Conservation (phyloP, 2,329 filamentous ascomycete species). For the Scedosporium dehoogii region DNA sequence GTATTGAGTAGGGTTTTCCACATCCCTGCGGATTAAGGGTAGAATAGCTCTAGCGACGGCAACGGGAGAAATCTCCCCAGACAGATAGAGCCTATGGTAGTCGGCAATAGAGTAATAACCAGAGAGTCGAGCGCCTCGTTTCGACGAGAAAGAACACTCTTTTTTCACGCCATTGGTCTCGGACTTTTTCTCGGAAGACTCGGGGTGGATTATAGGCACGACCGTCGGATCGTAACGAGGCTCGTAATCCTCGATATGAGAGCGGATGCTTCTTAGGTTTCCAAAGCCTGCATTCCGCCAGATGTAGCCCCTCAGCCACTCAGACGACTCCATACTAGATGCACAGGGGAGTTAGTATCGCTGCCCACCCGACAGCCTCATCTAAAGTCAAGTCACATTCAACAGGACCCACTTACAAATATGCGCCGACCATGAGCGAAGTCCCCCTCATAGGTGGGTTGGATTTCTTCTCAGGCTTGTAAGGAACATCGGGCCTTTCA, state of each 20-base stretch:
- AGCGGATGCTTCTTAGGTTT: conserved; percentile 41
- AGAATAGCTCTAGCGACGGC: conserved; percentile 35
- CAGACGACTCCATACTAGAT: conserved; percentile 42
- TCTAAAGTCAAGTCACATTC: not conserved
- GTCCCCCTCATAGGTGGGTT: conserved; percentile 44
- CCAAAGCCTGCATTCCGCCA: conserved; percentile 58
- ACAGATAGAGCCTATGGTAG: conserved; percentile 33
- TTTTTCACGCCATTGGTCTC: not conserved
- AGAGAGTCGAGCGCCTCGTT: conserved; percentile 1
- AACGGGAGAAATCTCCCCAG: conserved; percentile 33
- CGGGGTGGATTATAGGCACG: conserved; percentile 34
- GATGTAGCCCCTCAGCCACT: conserved; percentile 42
- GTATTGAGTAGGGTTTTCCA: conserved; percentile 25
- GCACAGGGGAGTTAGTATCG: not conserved
- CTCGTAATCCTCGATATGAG: conserved; percentile 39
- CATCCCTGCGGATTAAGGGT: conserved; percentile 32
- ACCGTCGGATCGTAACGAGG: conserved; percentile 37
- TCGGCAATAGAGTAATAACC: conserved; percentile 29
- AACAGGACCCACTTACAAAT: not conserved
- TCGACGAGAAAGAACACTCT: not conserved
- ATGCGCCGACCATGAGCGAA: conserved; percentile 19
- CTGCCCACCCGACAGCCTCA: not conserved
- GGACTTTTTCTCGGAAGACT: not conserved
- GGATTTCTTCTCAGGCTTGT: conserved; percentile 33
- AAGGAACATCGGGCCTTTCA: conserved; percentile 28